A percentile compares a stretch with the other conserved stretches of the same genome.
These are phyloP conservation scores for Penicillium angulare DNA, from an alignment of 495 filamentous ascomycete species.

Conservation along the genomic window DNA sequence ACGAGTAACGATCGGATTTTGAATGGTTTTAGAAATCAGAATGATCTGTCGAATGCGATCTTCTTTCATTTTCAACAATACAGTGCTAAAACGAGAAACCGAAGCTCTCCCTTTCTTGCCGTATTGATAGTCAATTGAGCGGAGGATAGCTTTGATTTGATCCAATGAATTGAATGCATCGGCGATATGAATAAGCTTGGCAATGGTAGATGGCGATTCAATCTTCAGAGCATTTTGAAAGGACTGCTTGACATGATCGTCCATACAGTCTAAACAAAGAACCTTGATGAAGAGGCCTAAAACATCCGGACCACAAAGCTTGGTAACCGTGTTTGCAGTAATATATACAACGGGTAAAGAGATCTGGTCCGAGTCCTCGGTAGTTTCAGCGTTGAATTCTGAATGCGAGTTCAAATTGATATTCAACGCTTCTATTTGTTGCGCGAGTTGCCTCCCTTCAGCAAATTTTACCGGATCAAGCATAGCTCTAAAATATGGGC, in stretches of 20 bases:
- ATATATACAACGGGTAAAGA: conserved; percentile 30
- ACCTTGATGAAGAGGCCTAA: conserved; percentile 40
- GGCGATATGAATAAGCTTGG: conserved; percentile 35
- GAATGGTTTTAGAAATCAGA: conserved; percentile 32
- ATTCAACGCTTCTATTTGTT: conserved; percentile 10
- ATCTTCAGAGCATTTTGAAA: conserved; percentile 27
- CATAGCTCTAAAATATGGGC: conserved; percentile 46
- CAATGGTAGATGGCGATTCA: conserved; percentile 30
- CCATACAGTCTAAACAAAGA: conserved; percentile 28
- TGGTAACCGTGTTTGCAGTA: conserved; percentile 19
- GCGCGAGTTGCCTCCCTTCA: conserved; percentile 40
- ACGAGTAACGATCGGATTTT: conserved; percentile 23
- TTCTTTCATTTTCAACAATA: conserved; percentile 34
- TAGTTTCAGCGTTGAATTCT: background rate
- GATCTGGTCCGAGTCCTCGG: background rate
- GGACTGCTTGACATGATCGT: conserved; percentile 12
- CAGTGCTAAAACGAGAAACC: background rate
- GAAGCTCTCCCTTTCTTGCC: background rate
- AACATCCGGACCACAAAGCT: conserved; percentile 31
- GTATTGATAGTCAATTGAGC: background rate
- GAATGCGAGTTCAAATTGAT: background rate
- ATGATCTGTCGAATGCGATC: conserved; percentile 42
- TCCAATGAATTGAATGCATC: conserved; percentile 35
- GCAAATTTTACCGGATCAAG: conserved; percentile 48
- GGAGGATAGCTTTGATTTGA: background rate